These are phyloP conservation scores for Penicillium bovifimosum DNA, from an alignment of 495 filamentous ascomycete species.

Conservation along the genomic window DNA sequence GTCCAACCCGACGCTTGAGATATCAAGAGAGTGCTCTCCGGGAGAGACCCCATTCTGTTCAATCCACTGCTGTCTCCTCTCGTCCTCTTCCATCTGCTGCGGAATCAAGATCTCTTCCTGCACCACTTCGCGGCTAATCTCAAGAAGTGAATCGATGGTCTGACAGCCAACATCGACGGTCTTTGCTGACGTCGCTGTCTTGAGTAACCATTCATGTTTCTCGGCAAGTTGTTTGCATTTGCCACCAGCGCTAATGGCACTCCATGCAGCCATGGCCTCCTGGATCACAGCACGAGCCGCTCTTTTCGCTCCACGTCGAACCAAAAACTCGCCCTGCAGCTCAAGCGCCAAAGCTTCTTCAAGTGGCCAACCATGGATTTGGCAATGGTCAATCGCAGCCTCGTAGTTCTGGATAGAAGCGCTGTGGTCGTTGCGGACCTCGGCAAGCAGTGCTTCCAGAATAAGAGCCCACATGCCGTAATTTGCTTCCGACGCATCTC, in stretches of 20 bases:
- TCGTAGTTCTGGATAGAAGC: conserved; percentile 64
- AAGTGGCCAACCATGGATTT: conserved; percentile 68
- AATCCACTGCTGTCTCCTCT: conserved; percentile 67
- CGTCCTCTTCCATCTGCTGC: conserved; percentile 50
- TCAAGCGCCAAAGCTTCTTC: conserved; percentile 80
- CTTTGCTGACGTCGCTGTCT: conserved; percentile 55
- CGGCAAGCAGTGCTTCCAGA: conserved; percentile 66
- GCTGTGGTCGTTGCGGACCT: conserved; percentile 58
- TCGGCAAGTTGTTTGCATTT: conserved; percentile 65
- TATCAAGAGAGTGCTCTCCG: conserved; percentile 36
- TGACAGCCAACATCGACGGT: conserved; percentile 68
- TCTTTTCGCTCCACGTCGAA: conserved; percentile 63
- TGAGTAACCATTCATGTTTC: conserved; percentile 67
- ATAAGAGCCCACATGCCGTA: conserved; percentile 72
- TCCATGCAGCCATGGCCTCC: conserved; percentile 69
- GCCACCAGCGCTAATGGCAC: conserved; percentile 66
- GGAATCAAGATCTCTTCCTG: conserved; percentile 39
- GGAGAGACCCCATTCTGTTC: conserved; percentile 51
- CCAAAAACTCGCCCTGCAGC: conserved; percentile 63
- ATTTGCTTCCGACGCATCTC: conserved; percentile 66
- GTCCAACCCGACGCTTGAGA: conserved; percentile 51
- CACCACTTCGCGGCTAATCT: conserved; percentile 50
- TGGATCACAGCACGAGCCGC: conserved; percentile 66
- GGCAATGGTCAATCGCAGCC: conserved; percentile 70
- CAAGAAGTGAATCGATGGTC: conserved; percentile 51